A percentile compares a stretch with the other conserved stretches of the same genome.
Conservation (phyloP, 345 rosid species). For the Geranium brycei region DNA sequence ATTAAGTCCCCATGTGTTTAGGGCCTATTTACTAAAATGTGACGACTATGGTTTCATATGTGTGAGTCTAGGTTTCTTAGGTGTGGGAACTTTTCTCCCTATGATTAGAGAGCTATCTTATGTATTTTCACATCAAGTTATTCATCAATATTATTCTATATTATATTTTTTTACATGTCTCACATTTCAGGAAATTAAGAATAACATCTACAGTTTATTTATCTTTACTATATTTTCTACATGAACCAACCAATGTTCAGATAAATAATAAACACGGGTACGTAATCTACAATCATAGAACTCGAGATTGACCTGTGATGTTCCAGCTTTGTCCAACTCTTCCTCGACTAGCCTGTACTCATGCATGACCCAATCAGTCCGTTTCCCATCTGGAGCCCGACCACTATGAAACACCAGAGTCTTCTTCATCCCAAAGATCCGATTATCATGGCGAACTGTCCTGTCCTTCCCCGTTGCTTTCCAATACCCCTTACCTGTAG, state of each 20-base stretch:
- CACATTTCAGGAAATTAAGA: background rate
- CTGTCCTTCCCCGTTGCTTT: constrained; percentile 54
- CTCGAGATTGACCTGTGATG: constrained; percentile 27
- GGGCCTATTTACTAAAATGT: no score
- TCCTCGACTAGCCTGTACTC: constrained; percentile 56
- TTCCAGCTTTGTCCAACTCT: constrained; percentile 36
- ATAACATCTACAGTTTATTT: background rate
- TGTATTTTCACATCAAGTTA: no score
- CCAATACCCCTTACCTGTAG: constrained; percentile 61
- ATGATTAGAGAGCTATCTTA: no score
- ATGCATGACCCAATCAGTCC: constrained; percentile 82
- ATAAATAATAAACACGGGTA: background rate
- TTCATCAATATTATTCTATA: no score
- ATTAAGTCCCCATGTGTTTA: no score
- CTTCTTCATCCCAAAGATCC: constrained; percentile 50
- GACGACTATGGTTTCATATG: no score
- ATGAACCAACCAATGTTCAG: background rate
- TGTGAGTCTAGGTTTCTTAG: no score
- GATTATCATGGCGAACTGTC: constrained; percentile 21
- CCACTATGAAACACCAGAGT: constrained; percentile 54
- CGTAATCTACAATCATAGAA: constrained; percentile 1
- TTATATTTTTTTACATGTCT: background rate
- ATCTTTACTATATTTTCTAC: background rate
- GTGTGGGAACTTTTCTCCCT: no score
- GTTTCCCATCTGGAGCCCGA: constrained; percentile 43